Conservation (phyloP, 306 rosid species). For the Coriaria nepalensis region DNA sequence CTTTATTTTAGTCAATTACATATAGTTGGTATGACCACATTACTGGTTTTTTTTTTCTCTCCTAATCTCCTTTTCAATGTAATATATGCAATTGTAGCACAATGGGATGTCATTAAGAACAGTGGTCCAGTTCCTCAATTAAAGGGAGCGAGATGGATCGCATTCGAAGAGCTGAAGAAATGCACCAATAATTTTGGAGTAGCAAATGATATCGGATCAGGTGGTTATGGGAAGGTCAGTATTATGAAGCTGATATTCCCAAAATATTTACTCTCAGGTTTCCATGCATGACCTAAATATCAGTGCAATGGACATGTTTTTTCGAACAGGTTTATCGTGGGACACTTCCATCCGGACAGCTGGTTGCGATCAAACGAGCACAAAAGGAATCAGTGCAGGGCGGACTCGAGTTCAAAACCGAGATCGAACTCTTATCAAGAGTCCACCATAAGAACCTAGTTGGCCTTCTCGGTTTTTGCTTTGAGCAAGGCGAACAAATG, state of each 20-base stretch:
- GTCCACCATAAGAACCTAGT: slow-evolving; percentile 82
- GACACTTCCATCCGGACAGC: slow-evolving; percentile 38
- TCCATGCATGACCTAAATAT: neutral
- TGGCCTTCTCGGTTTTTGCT: slow-evolving; percentile 62
- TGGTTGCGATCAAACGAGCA: slow-evolving; percentile 66
- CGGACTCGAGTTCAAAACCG: slow-evolving; percentile 57
- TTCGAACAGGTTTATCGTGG: slow-evolving; percentile 61
- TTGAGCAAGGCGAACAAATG: slow-evolving; percentile 74
- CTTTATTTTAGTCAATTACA: no score
- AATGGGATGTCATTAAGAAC: slow-evolving; percentile 28
- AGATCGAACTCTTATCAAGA: slow-evolving; percentile 83
- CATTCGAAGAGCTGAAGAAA: slow-evolving; percentile 51
- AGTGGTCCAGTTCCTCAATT: slow-evolving; percentile 35
- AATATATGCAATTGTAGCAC: slow-evolving; percentile 20
- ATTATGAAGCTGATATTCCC: neutral
- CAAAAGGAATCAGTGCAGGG: slow-evolving; percentile 57
- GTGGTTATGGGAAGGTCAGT: slow-evolving; percentile 73
- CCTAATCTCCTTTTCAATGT: no score
- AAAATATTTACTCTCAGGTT: neutral
- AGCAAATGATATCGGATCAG: slow-evolving; percentile 42
- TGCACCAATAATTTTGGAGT: slow-evolving; percentile 42
- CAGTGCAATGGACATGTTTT: no score
- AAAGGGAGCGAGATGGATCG: slow-evolving; percentile 57
- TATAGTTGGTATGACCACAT: no score
- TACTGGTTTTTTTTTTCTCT: no score